phyloP scores from a whole-genome alignment of 169 alveolate genomes.

The Plasmodium inui region DNA sequence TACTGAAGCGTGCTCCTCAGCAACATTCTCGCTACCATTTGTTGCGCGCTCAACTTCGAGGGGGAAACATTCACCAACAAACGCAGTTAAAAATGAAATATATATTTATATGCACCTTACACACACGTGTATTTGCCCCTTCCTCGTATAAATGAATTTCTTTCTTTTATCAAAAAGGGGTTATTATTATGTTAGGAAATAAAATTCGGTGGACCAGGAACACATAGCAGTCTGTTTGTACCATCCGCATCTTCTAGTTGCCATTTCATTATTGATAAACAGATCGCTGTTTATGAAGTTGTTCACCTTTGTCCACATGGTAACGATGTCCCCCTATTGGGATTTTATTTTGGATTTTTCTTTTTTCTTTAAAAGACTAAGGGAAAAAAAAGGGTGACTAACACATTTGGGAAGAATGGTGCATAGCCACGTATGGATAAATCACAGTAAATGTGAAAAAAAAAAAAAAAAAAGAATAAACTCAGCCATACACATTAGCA shows the following conservation, averaged over 20 bases:
- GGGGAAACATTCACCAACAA: not conserved
- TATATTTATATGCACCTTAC: not conserved
- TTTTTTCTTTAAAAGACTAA: not conserved
- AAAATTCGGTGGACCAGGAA: not conserved
- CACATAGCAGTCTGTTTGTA: not conserved
- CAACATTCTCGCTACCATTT: not conserved
- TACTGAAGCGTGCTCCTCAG: not conserved
- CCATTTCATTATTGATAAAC: not conserved
- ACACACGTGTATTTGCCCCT: not conserved
- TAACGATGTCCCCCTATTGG: not conserved
- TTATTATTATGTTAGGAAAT: not conserved
- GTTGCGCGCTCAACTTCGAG: not conserved
- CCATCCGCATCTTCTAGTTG: not conserved
- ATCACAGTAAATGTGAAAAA: not conserved
- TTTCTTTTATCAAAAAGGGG: not conserved
- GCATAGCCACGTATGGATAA: not conserved
- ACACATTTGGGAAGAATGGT: not conserved
- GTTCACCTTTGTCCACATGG: not conserved
- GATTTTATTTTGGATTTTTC: not conserved
- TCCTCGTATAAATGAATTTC: not conserved
- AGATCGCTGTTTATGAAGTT: not conserved
- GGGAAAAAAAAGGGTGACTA: not conserved
- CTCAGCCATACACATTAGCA: not conserved
- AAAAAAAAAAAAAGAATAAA: not conserved
- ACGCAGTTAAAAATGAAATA: not conserved